Evolutionary conservation across 129 eudicot genomes (phyloP).

Genomic region (Tagetes erecta): DNA sequence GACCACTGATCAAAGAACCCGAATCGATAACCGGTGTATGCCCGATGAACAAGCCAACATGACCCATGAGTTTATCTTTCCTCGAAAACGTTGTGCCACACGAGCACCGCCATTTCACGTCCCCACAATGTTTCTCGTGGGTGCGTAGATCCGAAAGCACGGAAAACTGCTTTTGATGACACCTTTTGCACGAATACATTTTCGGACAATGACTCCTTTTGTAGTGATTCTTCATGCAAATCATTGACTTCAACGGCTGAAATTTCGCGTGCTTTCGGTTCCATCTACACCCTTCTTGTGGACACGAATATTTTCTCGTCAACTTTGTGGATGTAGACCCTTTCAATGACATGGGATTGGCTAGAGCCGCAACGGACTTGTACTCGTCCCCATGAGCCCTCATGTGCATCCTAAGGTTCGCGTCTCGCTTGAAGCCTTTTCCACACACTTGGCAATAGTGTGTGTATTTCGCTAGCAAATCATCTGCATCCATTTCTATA

Average conservation of each 20-base stretch:
- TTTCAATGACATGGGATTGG: conserved; percentile 39
- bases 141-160: conserved; percentile 84
- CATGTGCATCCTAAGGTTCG: conserved; percentile 97
- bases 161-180: conserved; percentile 70
- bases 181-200: conserved; percentile 76
- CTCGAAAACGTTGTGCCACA: conserved; percentile 95
- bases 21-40: conserved; percentile 48
- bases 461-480: conserved; percentile 73
- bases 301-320: conserved; percentile 74
- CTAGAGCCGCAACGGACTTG: conserved; percentile 69
- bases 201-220: conserved; percentile 97
- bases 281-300: conserved; percentile 90
- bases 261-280: conserved; percentile 72
- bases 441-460: conserved; percentile 87
- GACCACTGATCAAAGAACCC: conserved; percentile 9
- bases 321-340: neutral
- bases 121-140: conserved; percentile 98
- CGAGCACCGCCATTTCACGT: conserved; percentile 77
- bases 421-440: conserved; percentile 93
- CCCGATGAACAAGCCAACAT: conserved; percentile 73
- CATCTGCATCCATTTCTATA: conserved; percentile 67
- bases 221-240: conserved; percentile 93
- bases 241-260: conserved; percentile 85
- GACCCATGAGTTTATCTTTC: conserved; percentile 94
- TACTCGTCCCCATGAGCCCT: conserved; percentile 95